phyloP scores from a whole-genome alignment of 257 asterid species.

The Solanum commersonii region DNA sequence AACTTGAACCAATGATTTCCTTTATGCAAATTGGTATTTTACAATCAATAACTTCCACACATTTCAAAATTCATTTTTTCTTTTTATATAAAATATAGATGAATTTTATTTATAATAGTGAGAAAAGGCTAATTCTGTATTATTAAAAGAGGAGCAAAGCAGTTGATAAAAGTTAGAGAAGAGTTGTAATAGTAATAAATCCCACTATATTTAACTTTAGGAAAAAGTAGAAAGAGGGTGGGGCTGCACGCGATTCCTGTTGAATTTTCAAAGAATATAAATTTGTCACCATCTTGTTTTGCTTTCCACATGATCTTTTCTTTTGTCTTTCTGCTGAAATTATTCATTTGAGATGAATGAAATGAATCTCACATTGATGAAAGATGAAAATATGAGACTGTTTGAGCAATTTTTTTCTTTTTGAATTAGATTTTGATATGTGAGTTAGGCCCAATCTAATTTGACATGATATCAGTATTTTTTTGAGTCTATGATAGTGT shows the following conservation, averaged over 20 bases:
- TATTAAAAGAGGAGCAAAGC: not conserved
- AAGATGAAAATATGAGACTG: too few species aligned
- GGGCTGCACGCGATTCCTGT: not conserved
- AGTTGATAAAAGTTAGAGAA: not conserved
- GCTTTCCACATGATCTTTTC: not conserved
- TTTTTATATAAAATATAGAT: not conserved
- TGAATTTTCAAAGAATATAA: not conserved
- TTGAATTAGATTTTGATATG: not conserved
- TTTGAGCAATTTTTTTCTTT: rapidly evolving
- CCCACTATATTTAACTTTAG: not conserved
- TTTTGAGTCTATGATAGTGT: not conserved
- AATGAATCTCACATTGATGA: too few species aligned
- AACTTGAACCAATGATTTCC: not conserved
- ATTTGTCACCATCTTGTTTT: not conserved
- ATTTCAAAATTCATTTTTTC: not conserved
- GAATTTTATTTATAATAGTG: not conserved
- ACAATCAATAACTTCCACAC: not conserved
- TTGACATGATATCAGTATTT: not conserved
- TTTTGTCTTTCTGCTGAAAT: not conserved
- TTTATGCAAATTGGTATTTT: not conserved
- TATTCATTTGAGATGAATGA: not conserved
- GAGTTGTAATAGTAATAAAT: not conserved
- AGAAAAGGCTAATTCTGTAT: not conserved
- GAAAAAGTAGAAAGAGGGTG: not conserved
- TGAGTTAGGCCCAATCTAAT: not conserved